Conservation (phyloP, 768 basidiomycete genomes). For the Podaxis mareebaensis region DNA sequence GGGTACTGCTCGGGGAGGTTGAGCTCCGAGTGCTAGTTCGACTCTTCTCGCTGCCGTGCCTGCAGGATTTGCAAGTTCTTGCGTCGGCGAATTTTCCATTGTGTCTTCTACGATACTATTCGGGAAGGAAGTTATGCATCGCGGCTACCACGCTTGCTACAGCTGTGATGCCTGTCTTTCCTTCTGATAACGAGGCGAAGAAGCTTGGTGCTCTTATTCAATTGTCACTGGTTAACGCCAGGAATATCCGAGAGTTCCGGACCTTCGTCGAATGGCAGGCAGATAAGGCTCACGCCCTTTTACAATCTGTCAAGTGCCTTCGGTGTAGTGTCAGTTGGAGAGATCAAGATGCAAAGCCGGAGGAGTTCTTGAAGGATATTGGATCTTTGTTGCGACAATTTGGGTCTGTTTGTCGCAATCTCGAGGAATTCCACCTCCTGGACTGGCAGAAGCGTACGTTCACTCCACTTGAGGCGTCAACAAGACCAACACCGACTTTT, state of each 20-base stretch:
- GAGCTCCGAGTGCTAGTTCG: constrained; percentile 3
- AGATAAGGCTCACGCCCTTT: not conserved
- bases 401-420: not conserved
- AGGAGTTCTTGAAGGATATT: constrained; percentile 53
- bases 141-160: constrained; percentile 5
- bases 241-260: constrained; percentile 11
- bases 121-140: constrained; percentile 6
- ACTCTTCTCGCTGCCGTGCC: constrained; percentile 12
- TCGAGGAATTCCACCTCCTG: constrained; percentile 6
- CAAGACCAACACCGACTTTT: not conserved
- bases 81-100: constrained; percentile 10
- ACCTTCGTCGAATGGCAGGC: constrained; percentile 11
- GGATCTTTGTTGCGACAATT: constrained; percentile 39
- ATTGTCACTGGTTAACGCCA: constrained; percentile 2
- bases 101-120: constrained; percentile 4
- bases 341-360: constrained; percentile 2
- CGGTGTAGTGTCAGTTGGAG: constrained; percentile 11
- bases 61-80: constrained; percentile 5
- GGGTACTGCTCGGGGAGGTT: constrained; percentile 6
- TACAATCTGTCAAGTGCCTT: constrained; percentile 9
- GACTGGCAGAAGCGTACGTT: constrained; percentile 13
- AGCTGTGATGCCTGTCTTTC: constrained; percentile 8
- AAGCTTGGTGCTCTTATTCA: constrained; percentile 6
- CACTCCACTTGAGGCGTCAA: not conserved
- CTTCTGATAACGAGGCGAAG: not conserved